Base-by-base conservation (phyloP, 2,329 filamentous ascomycete species). In the Aurifilum marmelostoma region DNA sequence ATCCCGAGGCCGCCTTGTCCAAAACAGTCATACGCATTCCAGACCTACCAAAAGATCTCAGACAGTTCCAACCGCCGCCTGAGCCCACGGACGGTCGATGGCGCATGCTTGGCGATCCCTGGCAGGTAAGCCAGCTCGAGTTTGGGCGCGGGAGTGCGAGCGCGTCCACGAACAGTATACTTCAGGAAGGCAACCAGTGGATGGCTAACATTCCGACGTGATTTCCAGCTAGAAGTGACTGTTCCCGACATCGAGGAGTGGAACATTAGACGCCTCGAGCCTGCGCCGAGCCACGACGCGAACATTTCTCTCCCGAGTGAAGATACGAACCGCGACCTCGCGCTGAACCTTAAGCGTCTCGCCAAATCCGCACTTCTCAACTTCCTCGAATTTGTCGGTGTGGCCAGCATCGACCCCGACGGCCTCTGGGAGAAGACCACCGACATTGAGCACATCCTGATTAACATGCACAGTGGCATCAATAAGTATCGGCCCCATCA, bases 401-500 rank as follows among this genome's bases (percentile, higher is more conserved):
- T 92, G 18, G 83, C 97, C 68, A 85, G 87, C 12, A 80, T 87
- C n/a, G 85, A 90, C 60, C 91, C 93, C 32, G 60, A 74, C 56
- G 74, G 91, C 77, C 91, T 89, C 65, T 83, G 87, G 34, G 85
- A 88, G 56, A 97, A 97, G 77, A 85, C 95, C 60, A 84, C 88
- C 59, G 91, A 98, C 78, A 80, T 99, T 41, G 87, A 91, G 75
- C 94, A 91, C 21, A 82, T 98, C 37, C 91, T 97, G 72, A 90
- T 95, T 78, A 98, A 98, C 78, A 91, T 97, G 76, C 94, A 97
- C 80, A 93, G 97, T 76, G 86, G 97, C 66, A 89, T 98, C 73
- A 99, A 99, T 79, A 91, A 97, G 79, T 98, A 97, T 80, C 87
- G 95, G 41, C 94, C 94, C 12, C 94, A 97, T 77, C 95, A 98